Evolutionary conservation across 345 rosid species (phyloP).

Genomic region (Gossypium stocksii): DNA sequence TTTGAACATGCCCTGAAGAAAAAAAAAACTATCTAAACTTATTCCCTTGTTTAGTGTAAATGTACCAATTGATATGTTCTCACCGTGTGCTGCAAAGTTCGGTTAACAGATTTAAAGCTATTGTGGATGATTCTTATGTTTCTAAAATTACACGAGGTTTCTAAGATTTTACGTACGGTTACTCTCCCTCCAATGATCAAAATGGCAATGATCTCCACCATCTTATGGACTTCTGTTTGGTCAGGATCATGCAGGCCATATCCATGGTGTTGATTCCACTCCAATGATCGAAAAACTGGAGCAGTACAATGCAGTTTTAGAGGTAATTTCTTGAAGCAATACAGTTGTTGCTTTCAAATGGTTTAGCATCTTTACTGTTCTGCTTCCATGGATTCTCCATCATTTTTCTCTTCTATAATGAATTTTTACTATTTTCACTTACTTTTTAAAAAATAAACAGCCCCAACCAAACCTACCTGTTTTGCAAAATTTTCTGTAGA

Average conservation of each 20-base stretch:
- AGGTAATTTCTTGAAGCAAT: slow-evolving; percentile 41
- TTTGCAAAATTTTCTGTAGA: not conserved
- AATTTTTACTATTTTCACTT: not conserved
- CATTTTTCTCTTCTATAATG: not conserved
- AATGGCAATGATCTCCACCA: too few relatives aligned
- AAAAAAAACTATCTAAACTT: not conserved
- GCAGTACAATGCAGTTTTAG: slow-evolving; percentile 71
- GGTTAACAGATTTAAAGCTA: not conserved
- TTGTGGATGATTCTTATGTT: not conserved
- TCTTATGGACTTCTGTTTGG: slow-evolving; percentile 19
- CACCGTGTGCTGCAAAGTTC: not conserved
- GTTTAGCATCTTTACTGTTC: not conserved
- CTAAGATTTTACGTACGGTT: not conserved
- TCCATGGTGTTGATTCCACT: slow-evolving; percentile 77
- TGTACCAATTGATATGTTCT: not conserved
- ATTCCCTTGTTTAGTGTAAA: slow-evolving; percentile 1
- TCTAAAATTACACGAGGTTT: slow-evolving; percentile 2
- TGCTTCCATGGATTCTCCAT: not conserved
- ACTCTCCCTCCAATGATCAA: too few relatives aligned
- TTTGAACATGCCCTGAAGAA: not conserved
- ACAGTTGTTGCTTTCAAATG: not conserved
- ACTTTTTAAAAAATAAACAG: not conserved
- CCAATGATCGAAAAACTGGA: slow-evolving; percentile 86
- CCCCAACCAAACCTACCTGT: not conserved
- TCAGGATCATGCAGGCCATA: slow-evolving; percentile 97